A percentile compares a stretch with the other conserved stretches of the same genome.
Evolutionary conservation across 2,329 filamentous ascomycete species (phyloP).

Genomic region (Trichoderma koningii): DNA sequence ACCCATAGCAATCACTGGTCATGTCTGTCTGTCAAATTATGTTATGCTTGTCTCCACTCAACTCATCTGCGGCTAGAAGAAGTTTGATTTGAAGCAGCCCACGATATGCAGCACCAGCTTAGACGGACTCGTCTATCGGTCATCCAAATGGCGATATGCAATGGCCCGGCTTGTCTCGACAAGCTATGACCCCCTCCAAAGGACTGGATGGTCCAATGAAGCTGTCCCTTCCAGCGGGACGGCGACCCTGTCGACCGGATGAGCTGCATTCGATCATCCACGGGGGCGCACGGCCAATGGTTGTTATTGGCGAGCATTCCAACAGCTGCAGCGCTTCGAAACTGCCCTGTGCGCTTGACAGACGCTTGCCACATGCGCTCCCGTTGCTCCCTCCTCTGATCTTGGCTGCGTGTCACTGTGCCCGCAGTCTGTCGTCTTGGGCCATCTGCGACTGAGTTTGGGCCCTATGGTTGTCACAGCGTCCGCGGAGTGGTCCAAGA

Average conservation of each 20-base stretch:
- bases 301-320: constrained; percentile 5
- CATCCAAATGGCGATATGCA: background rate
- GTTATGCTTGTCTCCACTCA: background rate
- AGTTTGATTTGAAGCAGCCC: background rate
- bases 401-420: background rate
- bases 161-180: background rate
- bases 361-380: background rate
- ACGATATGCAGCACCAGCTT: background rate
- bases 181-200: background rate
- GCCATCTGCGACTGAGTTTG: background rate
- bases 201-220: background rate
- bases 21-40: background rate
- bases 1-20: background rate
- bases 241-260: background rate
- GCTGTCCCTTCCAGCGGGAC: background rate
- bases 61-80: background rate
- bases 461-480: background rate
- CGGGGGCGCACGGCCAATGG: constrained; percentile 12
- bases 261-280: background rate
- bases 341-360: background rate
- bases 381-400: background rate
- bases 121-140: background rate
- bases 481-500: constrained; percentile 19
- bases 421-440: background rate
- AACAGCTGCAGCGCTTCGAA: background rate